A percentile compares a stretch with the other conserved stretches of the same genome.
phyloP scores from a whole-genome alignment of 495 filamentous ascomycete species.

The Neohortaea acidophila region DNA sequence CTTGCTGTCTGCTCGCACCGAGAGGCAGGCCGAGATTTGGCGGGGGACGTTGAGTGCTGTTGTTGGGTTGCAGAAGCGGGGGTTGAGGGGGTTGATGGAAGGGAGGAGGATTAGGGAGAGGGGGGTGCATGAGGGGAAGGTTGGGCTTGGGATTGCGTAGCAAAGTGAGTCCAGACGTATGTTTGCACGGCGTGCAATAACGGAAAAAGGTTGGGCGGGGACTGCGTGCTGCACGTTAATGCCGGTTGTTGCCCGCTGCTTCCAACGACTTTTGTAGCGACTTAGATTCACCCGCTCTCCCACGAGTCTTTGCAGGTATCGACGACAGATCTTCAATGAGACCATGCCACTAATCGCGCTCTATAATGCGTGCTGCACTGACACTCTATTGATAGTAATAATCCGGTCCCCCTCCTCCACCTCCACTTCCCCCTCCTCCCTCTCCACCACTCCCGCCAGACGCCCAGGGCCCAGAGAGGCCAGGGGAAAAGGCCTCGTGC shows the following conservation, averaged over 20 bases:
- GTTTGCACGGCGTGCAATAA: too few relatives aligned
- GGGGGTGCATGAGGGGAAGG: slow-evolving; percentile 27
- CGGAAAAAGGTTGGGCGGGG: too few relatives aligned
- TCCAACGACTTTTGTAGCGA: too few relatives aligned
- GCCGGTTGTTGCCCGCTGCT: too few relatives aligned
- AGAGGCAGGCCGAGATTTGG: slow-evolving; percentile 48
- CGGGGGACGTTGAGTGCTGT: slow-evolving; percentile 73
- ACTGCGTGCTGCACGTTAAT: too few relatives aligned
- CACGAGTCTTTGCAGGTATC: too few relatives aligned
- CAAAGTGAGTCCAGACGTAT: too few relatives aligned
- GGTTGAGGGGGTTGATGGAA: slow-evolving; percentile 86
- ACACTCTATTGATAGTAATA: not conserved
- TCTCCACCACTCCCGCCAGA: not conserved
- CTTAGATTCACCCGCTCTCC: too few relatives aligned
- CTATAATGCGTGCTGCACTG: too few relatives aligned
- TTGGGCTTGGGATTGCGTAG: slow-evolving; percentile 19
- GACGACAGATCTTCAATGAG: too few relatives aligned
- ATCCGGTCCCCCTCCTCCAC: not conserved
- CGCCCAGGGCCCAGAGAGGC: not conserved
- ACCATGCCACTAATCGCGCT: too few relatives aligned
- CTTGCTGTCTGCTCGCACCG: not conserved
- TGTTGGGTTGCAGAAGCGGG: slow-evolving; percentile 91
- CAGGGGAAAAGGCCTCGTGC: slow-evolving; percentile 2
- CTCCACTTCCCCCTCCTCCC: not conserved
- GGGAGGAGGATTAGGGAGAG: slow-evolving; percentile 72